Conservation (phyloP, 495 filamentous ascomycete genomes). For the Penicillium diatomitis region DNA sequence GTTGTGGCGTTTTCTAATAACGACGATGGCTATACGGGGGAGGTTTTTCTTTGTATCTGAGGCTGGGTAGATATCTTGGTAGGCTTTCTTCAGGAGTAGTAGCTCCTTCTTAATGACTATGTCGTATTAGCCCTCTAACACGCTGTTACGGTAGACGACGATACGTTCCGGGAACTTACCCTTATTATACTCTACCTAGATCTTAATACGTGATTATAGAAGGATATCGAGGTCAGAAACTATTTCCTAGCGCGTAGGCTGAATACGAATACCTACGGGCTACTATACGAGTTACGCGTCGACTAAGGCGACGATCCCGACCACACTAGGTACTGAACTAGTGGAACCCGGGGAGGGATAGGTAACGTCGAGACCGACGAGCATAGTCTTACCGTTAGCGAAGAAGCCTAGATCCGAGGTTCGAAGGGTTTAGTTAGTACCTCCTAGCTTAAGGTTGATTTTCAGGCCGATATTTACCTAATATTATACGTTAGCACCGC, state of each 20-base stretch:
- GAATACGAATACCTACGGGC: conserved; percentile 6
- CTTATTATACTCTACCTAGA: conserved; percentile 48
- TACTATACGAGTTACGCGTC: conserved; percentile 2
- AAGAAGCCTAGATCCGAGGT: conserved; percentile 42
- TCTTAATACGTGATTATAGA: conserved; percentile 48
- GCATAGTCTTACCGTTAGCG: conserved; percentile 55
- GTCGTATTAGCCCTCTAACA: conserved; percentile 75
- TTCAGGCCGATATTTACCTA: too few relatives aligned
- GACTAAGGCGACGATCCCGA: conserved; percentile 12
- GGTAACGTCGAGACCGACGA: conserved; percentile 75
- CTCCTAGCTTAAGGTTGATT: too few relatives aligned
- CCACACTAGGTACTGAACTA: conserved; percentile 56
- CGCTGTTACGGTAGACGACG: conserved; percentile 82
- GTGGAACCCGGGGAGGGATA: conserved; percentile 64
- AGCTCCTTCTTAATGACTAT: conserved; percentile 49
- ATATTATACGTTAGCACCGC: too few relatives aligned
- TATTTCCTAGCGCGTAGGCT: conserved; percentile 6
- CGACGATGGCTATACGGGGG: conserved; percentile 42
- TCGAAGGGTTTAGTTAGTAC: conserved; percentile 44
- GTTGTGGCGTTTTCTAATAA: conserved; percentile 78
- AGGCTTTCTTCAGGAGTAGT: conserved; percentile 47
- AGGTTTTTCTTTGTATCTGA: conserved; percentile 25
- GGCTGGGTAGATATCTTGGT: conserved; percentile 45
- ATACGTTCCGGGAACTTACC: conserved; percentile 55
- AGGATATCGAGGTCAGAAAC: conserved; percentile 18